phyloP scores from a whole-genome alignment of 1,284 basidiomycete genomes.

The Ceratobasidium sp. region DNA sequence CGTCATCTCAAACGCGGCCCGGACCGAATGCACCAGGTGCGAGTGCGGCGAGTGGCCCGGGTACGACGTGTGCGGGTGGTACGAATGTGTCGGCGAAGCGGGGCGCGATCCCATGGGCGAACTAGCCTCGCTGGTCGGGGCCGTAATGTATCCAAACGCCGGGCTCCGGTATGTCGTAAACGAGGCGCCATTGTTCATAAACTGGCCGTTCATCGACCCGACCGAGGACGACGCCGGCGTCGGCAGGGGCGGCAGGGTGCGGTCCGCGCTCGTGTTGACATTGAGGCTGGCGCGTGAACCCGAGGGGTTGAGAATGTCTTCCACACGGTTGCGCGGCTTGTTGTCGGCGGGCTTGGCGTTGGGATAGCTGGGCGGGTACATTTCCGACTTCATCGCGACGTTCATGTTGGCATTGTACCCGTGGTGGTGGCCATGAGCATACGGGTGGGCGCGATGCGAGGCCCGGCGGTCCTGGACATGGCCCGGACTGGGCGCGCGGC shows the following conservation, averaged over 20 bases:
- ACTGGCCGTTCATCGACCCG: constrained; percentile 4
- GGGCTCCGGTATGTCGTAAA: constrained; percentile 34
- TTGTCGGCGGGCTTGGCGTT: constrained; percentile 8
- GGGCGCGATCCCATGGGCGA: constrained; percentile 40
- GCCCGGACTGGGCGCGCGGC: constrained; percentile 29
- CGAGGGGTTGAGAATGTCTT: constrained; percentile 30
- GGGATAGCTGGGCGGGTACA: constrained; percentile 12
- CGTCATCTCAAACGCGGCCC: constrained; percentile 87
- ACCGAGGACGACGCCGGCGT: constrained; percentile 30
- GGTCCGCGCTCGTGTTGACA: constrained; percentile 30
- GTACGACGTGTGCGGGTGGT: constrained; percentile 36
- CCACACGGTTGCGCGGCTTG: constrained; percentile 33
- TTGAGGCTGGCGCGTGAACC: constrained; percentile 5
- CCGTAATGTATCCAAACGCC: constrained; percentile 40
- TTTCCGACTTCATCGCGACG: constrained; percentile 24
- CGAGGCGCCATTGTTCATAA: not conserved
- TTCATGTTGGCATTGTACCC: constrained; percentile 24
- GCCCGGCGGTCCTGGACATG: constrained; percentile 35
- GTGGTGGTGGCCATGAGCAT: constrained; percentile 38
- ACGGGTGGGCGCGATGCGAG: constrained; percentile 34
- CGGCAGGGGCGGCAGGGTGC: constrained; percentile 30
- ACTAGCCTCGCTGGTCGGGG: constrained; percentile 36
- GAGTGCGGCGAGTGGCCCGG: constrained; percentile 51
- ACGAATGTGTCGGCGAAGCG: constrained; percentile 29
- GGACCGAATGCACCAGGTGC: constrained; percentile 79